These are phyloP conservation scores for Backusella australiensis DNA, from an alignment of 192 early-diverging fungal species.

Conservation along the genomic window DNA sequence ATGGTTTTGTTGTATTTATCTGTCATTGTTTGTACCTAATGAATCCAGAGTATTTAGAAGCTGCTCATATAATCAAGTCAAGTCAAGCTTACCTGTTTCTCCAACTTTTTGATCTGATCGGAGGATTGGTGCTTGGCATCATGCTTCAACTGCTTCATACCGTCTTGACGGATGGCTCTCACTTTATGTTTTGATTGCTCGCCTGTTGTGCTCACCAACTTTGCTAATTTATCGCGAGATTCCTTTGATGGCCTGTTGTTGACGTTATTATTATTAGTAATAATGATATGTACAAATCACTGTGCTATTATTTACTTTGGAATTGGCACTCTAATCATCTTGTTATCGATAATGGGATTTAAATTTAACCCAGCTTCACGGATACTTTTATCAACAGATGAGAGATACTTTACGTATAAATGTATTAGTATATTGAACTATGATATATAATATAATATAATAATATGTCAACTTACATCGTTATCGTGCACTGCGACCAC, in stretches of 20 bases:
- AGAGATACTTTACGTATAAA: constrained; percentile 22
- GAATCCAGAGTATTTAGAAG: background rate
- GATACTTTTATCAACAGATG: constrained; percentile 72
- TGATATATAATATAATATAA: too few species aligned
- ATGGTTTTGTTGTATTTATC: constrained; percentile 64
- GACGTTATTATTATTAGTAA: background rate
- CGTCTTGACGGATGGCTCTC: constrained; percentile 66
- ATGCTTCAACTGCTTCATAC: constrained; percentile 72
- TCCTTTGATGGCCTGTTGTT: constrained; percentile 63
- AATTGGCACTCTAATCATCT: constrained; percentile 72
- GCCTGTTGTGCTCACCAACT: constrained; percentile 53
- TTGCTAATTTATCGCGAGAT: constrained; percentile 69
- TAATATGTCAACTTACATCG: constrained; percentile 45
- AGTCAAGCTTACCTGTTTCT: constrained; percentile 49
- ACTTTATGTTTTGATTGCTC: constrained; percentile 70
- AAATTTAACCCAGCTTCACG: constrained; percentile 73
- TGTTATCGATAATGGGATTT: constrained; percentile 75
- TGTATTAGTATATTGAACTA: background rate
- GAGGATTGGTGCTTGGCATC: constrained; percentile 50
- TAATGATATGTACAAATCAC: background rate
- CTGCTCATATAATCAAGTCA: background rate
- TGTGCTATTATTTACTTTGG: constrained; percentile 57
- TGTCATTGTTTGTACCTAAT: constrained; percentile 56
- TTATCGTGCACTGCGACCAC: constrained; percentile 74
- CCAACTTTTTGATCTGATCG: constrained; percentile 54